A percentile compares a stretch with the other conserved stretches of the same genome.
These are phyloP conservation scores for Corinectria fuckeliana DNA, from an alignment of 2,329 filamentous ascomycete genomes.

Conservation along the genomic window DNA sequence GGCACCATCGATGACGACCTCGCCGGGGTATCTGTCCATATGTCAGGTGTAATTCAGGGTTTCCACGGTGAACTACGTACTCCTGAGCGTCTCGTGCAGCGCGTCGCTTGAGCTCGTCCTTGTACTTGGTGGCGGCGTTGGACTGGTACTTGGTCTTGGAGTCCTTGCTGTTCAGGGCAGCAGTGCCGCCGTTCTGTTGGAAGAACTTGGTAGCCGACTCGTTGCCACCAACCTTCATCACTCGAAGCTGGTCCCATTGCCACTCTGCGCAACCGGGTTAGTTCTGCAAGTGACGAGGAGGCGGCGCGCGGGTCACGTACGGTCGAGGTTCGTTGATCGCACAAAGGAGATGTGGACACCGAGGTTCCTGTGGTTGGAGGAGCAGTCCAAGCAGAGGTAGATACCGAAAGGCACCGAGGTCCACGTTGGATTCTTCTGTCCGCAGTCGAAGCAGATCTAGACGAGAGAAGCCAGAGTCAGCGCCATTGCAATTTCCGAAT, in stretches of 20 bases:
- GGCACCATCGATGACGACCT: conserved; percentile 82
- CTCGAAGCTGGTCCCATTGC: conserved; percentile 97
- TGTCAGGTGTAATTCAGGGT: conserved; percentile 32
- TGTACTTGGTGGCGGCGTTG: conserved; percentile 93
- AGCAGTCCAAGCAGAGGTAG: conserved; percentile 98
- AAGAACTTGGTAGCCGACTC: conserved; percentile 99
- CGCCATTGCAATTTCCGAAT: background rate
- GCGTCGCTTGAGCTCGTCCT: conserved; percentile 90
- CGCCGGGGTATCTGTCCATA: conserved; percentile 72
- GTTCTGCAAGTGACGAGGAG: conserved; percentile 19
- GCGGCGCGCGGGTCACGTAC: conserved; percentile 61
- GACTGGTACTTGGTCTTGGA: conserved; percentile 96
- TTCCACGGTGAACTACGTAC: conserved; percentile 59
- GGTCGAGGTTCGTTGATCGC: conserved; percentile 96
- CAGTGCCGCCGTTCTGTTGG: conserved; percentile 92
- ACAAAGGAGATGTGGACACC: conserved; percentile 99
- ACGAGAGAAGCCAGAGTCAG: conserved; percentile 13
- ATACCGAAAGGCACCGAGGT: conserved; percentile 97
- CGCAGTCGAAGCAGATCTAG: conserved; percentile 98
- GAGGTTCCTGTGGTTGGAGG: conserved; percentile 94
- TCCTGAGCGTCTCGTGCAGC: conserved; percentile 83
- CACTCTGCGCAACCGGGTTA: conserved; percentile 65
- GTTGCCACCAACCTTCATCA: conserved; percentile 99
- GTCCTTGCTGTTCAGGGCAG: conserved; percentile 94
- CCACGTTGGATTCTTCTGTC: conserved; percentile 98